Evolutionary conservation across 441 rosid genomes (phyloP).

Genomic region (Adansonia grandidieri): DNA sequence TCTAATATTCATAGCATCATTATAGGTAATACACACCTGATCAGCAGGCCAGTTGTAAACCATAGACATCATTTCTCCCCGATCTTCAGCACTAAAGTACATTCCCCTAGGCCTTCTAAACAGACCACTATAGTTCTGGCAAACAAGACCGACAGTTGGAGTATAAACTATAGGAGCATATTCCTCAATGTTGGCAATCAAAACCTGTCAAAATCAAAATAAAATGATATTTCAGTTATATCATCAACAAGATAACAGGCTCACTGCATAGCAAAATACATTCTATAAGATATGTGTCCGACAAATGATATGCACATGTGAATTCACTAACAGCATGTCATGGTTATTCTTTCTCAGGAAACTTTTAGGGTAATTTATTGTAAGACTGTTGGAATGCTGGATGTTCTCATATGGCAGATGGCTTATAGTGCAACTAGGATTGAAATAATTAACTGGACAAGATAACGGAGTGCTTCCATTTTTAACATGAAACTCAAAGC

Average conservation of each 20-base stretch:
- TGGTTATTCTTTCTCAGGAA: background rate
- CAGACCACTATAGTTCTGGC: conserved; percentile 96
- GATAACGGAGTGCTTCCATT: conserved; percentile 1
- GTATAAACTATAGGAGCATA: conserved; percentile 99
- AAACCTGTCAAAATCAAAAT: conserved; percentile 61
- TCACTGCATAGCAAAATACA: background rate
- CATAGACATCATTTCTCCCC: conserved; percentile 99
- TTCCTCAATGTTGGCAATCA: conserved; percentile 89
- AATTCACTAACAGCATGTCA: background rate
- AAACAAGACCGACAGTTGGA: conserved; percentile 98
- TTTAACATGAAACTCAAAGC: conserved; percentile 9
- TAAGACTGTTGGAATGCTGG: background rate
- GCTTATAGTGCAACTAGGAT: background rate
- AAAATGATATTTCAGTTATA: background rate
- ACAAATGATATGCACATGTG: background rate
- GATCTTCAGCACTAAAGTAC: conserved; percentile 95
- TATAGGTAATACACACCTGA: conserved; percentile 55
- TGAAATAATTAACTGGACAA: background rate
- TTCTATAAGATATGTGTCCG: background rate
- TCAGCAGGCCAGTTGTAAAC: conserved; percentile 99
- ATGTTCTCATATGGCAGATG: background rate
- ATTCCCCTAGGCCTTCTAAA: conserved; percentile 99
- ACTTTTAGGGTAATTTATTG: conserved; percentile 5
- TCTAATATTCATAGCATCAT: background rate
- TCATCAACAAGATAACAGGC: conserved; percentile 10